Percentiles rank a stretch among this genome's conserved stretches.
Evolutionary conservation across 192 early-diverging fungal species (phyloP).

Genomic region (Backusella psychrophila): DNA sequence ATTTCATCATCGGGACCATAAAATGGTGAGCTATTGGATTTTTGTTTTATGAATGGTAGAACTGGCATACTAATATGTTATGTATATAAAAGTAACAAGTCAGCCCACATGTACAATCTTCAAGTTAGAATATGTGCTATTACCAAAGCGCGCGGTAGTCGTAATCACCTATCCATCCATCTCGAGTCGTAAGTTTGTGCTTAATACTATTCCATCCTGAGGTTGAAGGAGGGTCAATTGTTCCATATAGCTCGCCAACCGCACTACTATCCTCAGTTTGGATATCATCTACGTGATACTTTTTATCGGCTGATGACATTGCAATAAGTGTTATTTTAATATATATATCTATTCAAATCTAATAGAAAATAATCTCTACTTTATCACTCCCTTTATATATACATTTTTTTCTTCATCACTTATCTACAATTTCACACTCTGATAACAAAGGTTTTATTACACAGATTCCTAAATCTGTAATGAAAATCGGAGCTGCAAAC

Average conservation of each 20-base stretch:
- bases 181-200: constrained; percentile 26
- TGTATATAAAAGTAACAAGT: not conserved
- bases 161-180: constrained; percentile 42
- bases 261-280: not conserved
- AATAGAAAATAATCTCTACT: not conserved
- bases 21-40: constrained; percentile 31
- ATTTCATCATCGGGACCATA: constrained; percentile 48
- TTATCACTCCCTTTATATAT: not conserved
- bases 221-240: not conserved
- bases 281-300: not conserved
- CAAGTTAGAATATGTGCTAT: not conserved
- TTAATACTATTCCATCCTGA: not conserved
- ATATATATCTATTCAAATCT: not conserved
- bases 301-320: constrained; percentile 1
- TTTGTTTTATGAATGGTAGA: constrained; percentile 29
- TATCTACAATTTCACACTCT: not conserved
- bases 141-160: constrained; percentile 40
- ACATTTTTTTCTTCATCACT: not conserved
- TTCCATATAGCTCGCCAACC: not conserved
- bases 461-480: not conserved
- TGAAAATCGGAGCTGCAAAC: not conserved
- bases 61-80: constrained; percentile 27
- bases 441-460: not conserved
- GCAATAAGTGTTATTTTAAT: not conserved
- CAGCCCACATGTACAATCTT: not conserved